A percentile compares a stretch with the other conserved stretches of the same genome.
phyloP scores from a whole-genome alignment of 1,284 basidiomycete species.

The Ceratobasidium papillatum region DNA sequence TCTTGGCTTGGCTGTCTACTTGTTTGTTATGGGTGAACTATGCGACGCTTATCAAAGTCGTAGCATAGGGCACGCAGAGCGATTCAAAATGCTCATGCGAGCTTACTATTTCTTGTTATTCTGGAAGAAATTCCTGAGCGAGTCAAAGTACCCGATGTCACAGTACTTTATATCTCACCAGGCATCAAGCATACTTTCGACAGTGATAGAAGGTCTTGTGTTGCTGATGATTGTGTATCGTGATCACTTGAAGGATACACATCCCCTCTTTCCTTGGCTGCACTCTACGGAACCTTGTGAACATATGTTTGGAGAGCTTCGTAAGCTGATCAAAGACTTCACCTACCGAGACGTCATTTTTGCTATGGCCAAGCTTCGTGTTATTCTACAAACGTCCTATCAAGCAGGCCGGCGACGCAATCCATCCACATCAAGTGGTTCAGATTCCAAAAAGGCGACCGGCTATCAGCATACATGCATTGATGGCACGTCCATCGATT shows the following conservation, averaged over 20 bases:
- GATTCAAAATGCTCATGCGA: slow-evolving; percentile 52
- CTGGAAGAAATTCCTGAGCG: slow-evolving; percentile 51
- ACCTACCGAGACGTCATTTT: slow-evolving; percentile 52
- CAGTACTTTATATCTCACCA: slow-evolving; percentile 53
- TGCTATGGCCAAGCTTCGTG: slow-evolving; percentile 50
- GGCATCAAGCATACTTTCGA: slow-evolving; percentile 50
- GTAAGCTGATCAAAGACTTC: slow-evolving; percentile 54
- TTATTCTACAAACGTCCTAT: not conserved
- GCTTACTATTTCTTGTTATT: slow-evolving; percentile 52
- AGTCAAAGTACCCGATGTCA: slow-evolving; percentile 45
- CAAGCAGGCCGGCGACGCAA: not conserved
- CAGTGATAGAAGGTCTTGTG: slow-evolving; percentile 52
- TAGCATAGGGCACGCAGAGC: slow-evolving; percentile 49
- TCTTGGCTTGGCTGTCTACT: slow-evolving; percentile 49
- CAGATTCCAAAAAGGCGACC: not conserved
- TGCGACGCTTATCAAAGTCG: slow-evolving; percentile 54
- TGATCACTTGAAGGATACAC: slow-evolving; percentile 47
- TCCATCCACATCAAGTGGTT: not conserved
- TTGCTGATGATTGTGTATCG: slow-evolving; percentile 52
- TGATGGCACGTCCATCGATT: not conserved
- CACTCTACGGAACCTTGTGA: slow-evolving; percentile 53
- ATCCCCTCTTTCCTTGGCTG: slow-evolving; percentile 55
- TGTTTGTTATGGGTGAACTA: slow-evolving; percentile 54
- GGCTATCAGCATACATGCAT: not conserved
- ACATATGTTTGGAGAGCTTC: slow-evolving; percentile 53